A percentile compares a stretch with the other conserved stretches of the same genome.
Evolutionary conservation across 1,139 yeast species (phyloP).

Genomic region (Cylindricascospora bacillispora): DNA sequence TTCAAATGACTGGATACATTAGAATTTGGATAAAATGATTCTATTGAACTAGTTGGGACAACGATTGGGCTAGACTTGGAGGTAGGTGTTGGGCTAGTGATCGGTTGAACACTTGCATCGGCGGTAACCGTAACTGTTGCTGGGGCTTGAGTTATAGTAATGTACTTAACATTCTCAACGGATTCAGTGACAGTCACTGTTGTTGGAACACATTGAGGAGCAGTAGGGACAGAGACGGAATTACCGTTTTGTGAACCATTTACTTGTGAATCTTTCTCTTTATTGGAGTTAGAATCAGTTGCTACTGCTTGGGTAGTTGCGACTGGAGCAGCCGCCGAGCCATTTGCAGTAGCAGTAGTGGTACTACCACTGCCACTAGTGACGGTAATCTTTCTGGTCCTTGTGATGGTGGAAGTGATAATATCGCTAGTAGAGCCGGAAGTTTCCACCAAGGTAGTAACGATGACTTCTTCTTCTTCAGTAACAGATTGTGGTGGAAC

Average conservation of each 20-base stretch:
- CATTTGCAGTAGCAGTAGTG: slow-evolving; percentile 4
- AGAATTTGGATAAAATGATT: too few relatives aligned
- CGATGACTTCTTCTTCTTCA: slow-evolving; percentile 1
- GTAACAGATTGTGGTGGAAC: too few relatives aligned
- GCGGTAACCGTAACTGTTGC: slow-evolving; percentile 5
- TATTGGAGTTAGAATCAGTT: too few relatives aligned
- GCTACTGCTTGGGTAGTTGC: too few relatives aligned
- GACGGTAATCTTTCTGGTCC: background rate
- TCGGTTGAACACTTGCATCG: too few relatives aligned
- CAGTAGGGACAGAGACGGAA: slow-evolving; percentile 3
- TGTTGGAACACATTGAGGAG: slow-evolving; percentile 10
- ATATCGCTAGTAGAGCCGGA: slow-evolving; percentile 2
- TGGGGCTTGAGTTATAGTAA: slow-evolving; percentile 1
- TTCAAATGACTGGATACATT: too few relatives aligned
- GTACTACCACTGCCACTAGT: background rate
- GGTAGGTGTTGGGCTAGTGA: too few relatives aligned
- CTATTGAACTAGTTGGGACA: too few relatives aligned
- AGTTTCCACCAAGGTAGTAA: slow-evolving; percentile 1
- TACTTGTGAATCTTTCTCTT: too few relatives aligned
- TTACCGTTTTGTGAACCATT: too few relatives aligned
- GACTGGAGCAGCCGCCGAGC: slow-evolving; percentile 5
- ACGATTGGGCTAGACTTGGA: too few relatives aligned
- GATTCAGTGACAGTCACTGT: slow-evolving; percentile 20
- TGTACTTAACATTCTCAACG: slow-evolving; percentile 6
- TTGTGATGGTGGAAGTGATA: slow-evolving; percentile 3